Percentiles rank a stretch among this genome's conserved stretches.
Evolutionary conservation across 768 basidiomycete genomes (phyloP).

Genomic region (Leccinum boreale): DNA sequence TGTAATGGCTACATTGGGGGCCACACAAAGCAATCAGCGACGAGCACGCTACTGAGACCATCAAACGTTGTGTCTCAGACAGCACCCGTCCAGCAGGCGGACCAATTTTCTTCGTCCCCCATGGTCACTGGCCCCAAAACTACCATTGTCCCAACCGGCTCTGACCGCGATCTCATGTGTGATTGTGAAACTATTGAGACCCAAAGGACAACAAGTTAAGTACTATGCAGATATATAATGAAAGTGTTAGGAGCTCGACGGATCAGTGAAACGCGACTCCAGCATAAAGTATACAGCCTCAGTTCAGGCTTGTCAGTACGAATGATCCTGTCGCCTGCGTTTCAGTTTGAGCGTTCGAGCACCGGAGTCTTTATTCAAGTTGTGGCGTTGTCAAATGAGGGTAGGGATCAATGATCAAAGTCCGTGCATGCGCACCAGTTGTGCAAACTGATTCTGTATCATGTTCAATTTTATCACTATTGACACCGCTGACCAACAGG

Average conservation of each 20-base stretch:
- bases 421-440: not conserved
- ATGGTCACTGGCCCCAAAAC: no score
- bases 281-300: not conserved
- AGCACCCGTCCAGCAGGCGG: not conserved
- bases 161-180: not conserved
- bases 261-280: not conserved
- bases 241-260: not conserved
- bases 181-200: not conserved
- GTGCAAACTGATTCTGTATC: not conserved
- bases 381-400: not conserved
- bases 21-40: no score
- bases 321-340: not conserved
- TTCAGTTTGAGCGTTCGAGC: not conserved
- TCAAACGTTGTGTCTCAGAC: not conserved
- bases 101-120: no score
- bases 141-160: no score
- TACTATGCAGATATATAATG: not conserved
- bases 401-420: not conserved
- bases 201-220: not conserved
- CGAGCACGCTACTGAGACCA: no score
- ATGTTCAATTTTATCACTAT: not conserved
- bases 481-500: not conserved
- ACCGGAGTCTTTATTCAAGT: not conserved
- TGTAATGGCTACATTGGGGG: no score
- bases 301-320: not conserved